phyloP scores from a whole-genome alignment of 1,139 yeast species.

The Arxiozyma slooffiae region DNA sequence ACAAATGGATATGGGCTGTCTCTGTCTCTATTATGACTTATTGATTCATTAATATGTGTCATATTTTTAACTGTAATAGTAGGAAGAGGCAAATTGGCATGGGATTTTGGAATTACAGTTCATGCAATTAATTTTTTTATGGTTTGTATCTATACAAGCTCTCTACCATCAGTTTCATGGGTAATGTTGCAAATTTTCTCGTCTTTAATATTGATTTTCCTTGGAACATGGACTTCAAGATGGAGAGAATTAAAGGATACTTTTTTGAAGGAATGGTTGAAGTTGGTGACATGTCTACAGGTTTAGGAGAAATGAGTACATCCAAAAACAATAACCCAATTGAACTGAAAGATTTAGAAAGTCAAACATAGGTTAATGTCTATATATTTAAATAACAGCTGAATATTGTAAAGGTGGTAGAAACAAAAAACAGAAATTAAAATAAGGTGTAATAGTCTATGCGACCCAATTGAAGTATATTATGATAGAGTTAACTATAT shows the following conservation, averaged over 20 bases:
- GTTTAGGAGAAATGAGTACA: conserved; percentile 2
- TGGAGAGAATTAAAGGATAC: conserved; percentile 85
- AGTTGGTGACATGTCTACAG: conserved; percentile 26
- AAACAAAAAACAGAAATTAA: too few species aligned
- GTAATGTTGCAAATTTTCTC: conserved; percentile 71
- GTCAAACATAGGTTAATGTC: conserved; percentile 13
- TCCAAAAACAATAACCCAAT: conserved; percentile 8
- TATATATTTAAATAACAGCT: neutral
- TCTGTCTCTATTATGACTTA: conserved; percentile 63
- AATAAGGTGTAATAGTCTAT: neutral
- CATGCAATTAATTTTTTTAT: conserved; percentile 70
- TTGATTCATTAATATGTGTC: conserved; percentile 69
- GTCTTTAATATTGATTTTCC: conserved; percentile 55
- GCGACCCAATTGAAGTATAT: neutral
- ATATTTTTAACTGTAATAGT: conserved; percentile 77
- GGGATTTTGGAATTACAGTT: conserved; percentile 89
- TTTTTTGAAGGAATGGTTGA: conserved; percentile 77
- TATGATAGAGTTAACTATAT: neutral
- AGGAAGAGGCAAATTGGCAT: conserved; percentile 84
- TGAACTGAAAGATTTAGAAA: conserved; percentile 28
- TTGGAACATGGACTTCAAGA: conserved; percentile 79
- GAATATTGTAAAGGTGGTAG: too few species aligned
- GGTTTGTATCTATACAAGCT: conserved; percentile 55
- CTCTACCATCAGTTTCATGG: conserved; percentile 74
- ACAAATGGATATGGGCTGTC: conserved; percentile 77